Evolutionary conservation across 352 stramenopile species (phyloP), one percentile per base, ranked within the genome.

Genomic region (Globisporangium mamillatum): DNA sequence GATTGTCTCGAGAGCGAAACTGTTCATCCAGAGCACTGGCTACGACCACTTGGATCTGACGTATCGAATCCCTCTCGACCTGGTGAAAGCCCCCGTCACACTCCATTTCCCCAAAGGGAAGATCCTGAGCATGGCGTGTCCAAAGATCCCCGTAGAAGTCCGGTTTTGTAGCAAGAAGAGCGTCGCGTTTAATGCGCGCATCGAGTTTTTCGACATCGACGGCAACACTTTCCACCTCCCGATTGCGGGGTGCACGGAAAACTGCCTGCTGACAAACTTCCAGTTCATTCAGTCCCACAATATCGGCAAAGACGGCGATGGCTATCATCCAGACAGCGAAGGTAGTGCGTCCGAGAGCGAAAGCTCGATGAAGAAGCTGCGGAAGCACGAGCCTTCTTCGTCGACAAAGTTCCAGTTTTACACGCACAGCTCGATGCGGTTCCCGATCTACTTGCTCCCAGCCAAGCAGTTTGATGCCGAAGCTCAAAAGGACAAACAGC

Each of bases 121-220:
- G 12, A 82, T 86, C 20, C 59, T 98, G 52, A 93, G 90, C 38
- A 89, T 94, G 76, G 91, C 83, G 24, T 92, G 78, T 36, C 83
- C 86, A 1, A 82, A 67, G 24, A 72, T 98, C 20, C 88, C 87
- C 0, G 87, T 98, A 0, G 86, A 98, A 58, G 68, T 98, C 14
- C 79, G 73, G 5, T 98, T 98, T 52, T 70, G 66, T 7, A 95
- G 86, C 60, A 77, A 78, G 25, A 89, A 88, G 27, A 95, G 93
- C 34, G 89, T 98, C 25, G 92, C 90, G 3, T 98, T 98, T 63
- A 97, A 91, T 54, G 86, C 90, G 0, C 77, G 90, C 27, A 82
- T 98, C 36, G 92, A 98, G 66, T 97, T 98, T 64, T 97, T 98
- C 34, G 94, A 98, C 65, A 58, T 76, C 0, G 92, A 98, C 24